Base-by-base conservation (phyloP, 2,329 filamentous ascomycete species). In the Fusarium irregulare region DNA sequence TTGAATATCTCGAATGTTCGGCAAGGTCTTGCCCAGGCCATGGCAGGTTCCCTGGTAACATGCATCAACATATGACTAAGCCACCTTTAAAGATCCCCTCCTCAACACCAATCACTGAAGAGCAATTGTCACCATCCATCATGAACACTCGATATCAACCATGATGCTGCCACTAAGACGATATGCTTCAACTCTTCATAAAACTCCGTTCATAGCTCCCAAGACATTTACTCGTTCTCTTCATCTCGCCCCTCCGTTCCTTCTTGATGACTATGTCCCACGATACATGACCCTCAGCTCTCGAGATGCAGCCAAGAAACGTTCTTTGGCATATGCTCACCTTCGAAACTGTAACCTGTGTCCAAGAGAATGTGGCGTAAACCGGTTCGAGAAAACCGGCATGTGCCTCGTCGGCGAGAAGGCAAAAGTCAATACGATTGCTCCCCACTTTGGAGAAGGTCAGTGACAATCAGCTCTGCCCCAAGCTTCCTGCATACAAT, bases 401-500 rank as follows among this genome's bases (percentile, higher is more conserved):
- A 86, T 92, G 75, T 97, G 93, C 76, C 83, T 96, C 63, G 91
- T 96, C 71, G 92, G 92, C 16, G 86, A 91, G 63, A 90, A 86
- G 48, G 92, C 89, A 59, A 93, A 93, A 75, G 92, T 96, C 71
- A 94, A 93, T 77, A 92, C 92, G 10, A 93, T 97, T 70, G 93
- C 92, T 61, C 93, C 93, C 53, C 93, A 96, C 79, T 94, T 94
- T 77, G 93, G 92, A 45, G 92, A 95, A 83, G 88, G 85, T 86
- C 67, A 71, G 83, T 79, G 50, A 42, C 46, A 37, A 25, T 27
- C 46, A 37, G 30, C 32, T 56, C 13, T 58, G 27, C 45, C 60
- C 60, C 27, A 25, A 12, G 34, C 56, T 44, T 58, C 41, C 54
- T 42, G 28, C 32, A 56, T 48, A 27, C 23, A 42, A 60, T 61